These are phyloP conservation scores for Catharanthus roseus DNA, from an alignment of 257 asterid genomes.

Conservation along the genomic window DNA sequence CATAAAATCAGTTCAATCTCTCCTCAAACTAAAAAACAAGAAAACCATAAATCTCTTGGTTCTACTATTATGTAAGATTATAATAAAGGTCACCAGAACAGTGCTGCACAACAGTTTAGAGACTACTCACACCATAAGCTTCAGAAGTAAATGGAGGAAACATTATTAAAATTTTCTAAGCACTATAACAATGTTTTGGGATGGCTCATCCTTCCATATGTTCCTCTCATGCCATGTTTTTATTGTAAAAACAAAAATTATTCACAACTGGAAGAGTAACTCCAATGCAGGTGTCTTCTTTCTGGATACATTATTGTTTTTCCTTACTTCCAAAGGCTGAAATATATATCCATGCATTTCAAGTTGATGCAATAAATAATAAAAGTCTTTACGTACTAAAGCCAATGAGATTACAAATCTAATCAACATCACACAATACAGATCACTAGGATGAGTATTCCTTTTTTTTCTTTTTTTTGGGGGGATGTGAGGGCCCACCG, in stretches of 20 bases:
- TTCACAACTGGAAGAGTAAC: not conserved
- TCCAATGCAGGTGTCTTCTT: not conserved
- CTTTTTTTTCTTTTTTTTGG: too few relatives aligned
- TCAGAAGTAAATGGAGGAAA: not conserved
- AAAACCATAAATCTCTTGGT: not conserved
- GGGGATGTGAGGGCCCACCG: too few relatives aligned
- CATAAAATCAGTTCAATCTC: not conserved
- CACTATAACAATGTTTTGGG: not conserved
- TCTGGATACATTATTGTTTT: not conserved
- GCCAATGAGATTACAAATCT: not conserved
- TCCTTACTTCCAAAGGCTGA: not conserved
- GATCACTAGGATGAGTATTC: not conserved
- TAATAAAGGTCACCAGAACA: not conserved
- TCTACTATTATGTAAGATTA: not conserved
- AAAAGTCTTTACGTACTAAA: not conserved
- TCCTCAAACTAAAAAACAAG: not conserved
- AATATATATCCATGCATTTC: not conserved
- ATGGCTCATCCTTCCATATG: not conserved
- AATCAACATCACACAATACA: not conserved
- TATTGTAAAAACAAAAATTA: not conserved
- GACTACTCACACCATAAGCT: not conserved
- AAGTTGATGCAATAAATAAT: not conserved
- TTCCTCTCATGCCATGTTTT: not conserved
- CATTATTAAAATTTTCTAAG: not conserved
- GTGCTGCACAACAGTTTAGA: not conserved